These are phyloP conservation scores for Breviolum minutum DNA, from an alignment of 73 alveolate species.

Conservation along the genomic window DNA sequence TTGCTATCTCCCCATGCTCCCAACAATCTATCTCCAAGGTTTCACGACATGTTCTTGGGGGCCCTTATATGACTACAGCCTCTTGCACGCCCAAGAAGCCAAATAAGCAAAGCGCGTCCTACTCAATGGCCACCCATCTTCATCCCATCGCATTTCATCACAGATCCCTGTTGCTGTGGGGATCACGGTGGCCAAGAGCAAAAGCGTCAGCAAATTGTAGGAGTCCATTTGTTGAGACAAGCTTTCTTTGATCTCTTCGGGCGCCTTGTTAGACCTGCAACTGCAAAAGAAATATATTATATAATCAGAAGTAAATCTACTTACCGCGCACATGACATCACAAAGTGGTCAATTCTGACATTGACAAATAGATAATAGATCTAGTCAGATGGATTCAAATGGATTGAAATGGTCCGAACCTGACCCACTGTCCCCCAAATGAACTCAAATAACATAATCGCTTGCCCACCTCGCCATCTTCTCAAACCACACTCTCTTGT, in stretches of 20 bases:
- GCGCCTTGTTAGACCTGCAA: conserved; percentile 41
- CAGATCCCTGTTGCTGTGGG: conserved; percentile 32
- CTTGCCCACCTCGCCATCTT: conserved; percentile 8
- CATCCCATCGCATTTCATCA: conserved; percentile 35
- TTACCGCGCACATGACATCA: neutral
- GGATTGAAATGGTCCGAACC: neutral
- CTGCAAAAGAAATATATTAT: too few species aligned
- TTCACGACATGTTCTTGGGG: neutral
- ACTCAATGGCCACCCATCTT: conserved; percentile 39
- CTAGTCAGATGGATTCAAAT: neutral
- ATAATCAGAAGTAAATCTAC: neutral
- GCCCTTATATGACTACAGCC: neutral
- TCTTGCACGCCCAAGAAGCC: neutral
- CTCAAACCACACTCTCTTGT: conserved; percentile 28
- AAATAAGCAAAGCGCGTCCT: neutral
- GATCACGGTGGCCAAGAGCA: conserved; percentile 76
- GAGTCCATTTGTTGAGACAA: conserved; percentile 40
- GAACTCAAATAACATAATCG: neutral
- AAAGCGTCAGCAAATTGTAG: conserved; percentile 59
- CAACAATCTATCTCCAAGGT: neutral
- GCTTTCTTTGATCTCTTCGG: conserved; percentile 37
- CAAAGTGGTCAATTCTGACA: neutral
- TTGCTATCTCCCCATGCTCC: neutral
- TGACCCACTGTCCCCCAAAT: neutral
- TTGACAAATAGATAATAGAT: neutral